Evolutionary conservation across 164 flowering plant species (phyloP).

Genomic region (Kingdonia uniflora): DNA sequence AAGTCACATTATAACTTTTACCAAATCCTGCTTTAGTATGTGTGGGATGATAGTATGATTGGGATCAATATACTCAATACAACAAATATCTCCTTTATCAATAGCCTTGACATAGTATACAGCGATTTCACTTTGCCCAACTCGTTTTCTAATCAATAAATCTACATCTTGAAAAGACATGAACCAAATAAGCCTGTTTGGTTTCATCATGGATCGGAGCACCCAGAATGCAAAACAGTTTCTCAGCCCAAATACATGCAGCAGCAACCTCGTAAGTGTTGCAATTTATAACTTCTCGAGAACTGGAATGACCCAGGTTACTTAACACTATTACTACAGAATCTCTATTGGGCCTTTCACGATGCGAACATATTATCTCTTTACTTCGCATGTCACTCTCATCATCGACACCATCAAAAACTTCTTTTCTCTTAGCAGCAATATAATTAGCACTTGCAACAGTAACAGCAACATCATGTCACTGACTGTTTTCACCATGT

Average conservation of each 20-base stretch:
- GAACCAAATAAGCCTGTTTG: constrained; percentile 67
- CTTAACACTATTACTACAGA: constrained; percentile 67
- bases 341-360: constrained; percentile 78
- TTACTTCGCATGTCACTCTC: constrained; percentile 95
- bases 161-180: constrained; percentile 89
- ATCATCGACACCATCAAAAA: constrained; percentile 82
- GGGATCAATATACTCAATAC: constrained; percentile 16
- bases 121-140: constrained; percentile 85
- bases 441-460: constrained; percentile 95
- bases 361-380: constrained; percentile 87
- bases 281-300: constrained; percentile 98
- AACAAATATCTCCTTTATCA: constrained; percentile 31
- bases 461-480: constrained; percentile 90
- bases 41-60: constrained; percentile 17
- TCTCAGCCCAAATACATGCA: constrained; percentile 92
- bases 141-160: constrained; percentile 60
- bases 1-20: constrained; percentile 31
- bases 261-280: constrained; percentile 99
- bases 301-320: constrained; percentile 88
- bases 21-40: constrained; percentile 28
- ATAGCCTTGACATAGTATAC: constrained; percentile 95
- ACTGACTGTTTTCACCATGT: constrained; percentile 83
- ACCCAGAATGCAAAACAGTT: constrained; percentile 86
- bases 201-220: constrained; percentile 84
- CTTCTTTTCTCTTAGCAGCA: constrained; percentile 94